Conservation (phyloP, 345 rosid genomes). For the Firmiana major region DNA sequence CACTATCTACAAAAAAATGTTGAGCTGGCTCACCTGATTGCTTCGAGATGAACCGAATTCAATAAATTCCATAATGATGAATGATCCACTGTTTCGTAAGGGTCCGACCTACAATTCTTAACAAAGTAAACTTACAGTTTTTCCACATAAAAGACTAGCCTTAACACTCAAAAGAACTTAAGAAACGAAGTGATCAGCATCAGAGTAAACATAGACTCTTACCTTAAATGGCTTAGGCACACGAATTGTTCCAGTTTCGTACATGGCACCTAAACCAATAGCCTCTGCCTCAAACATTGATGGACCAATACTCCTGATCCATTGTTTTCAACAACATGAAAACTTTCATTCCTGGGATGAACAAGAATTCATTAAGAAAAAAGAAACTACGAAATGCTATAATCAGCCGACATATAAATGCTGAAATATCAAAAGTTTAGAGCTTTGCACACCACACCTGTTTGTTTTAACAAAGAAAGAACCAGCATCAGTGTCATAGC, state of each 20-base stretch:
- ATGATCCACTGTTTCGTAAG: conserved; percentile 79
- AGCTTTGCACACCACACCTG: conserved; percentile 35
- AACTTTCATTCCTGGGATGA: conserved; percentile 13
- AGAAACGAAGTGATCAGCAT: background rate
- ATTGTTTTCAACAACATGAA: conserved; percentile 6
- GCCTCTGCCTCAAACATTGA: conserved; percentile 91
- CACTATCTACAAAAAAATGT: conserved; percentile 7
- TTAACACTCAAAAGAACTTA: background rate
- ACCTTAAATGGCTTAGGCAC: conserved; percentile 90
- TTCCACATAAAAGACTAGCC: background rate
- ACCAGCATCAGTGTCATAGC: conserved; percentile 77
- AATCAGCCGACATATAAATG: background rate
- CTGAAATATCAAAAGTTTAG: background rate
- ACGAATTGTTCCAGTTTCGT: conserved; percentile 62
- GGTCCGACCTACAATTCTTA: conserved; percentile 55
- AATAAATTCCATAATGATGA: conserved; percentile 83
- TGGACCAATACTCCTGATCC: conserved; percentile 71
- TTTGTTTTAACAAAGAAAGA: conserved; percentile 88
- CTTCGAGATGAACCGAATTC: conserved; percentile 77
- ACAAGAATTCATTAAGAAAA: background rate
- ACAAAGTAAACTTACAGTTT: conserved; percentile 9
- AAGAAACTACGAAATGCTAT: background rate
- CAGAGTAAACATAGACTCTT: conserved; percentile 15
- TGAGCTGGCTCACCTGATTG: conserved; percentile 56
- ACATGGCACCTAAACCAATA: conserved; percentile 88